These are phyloP conservation scores for Dactylellina leptospora DNA, from an alignment of 2,329 filamentous ascomycete species.

Conservation along the genomic window DNA sequence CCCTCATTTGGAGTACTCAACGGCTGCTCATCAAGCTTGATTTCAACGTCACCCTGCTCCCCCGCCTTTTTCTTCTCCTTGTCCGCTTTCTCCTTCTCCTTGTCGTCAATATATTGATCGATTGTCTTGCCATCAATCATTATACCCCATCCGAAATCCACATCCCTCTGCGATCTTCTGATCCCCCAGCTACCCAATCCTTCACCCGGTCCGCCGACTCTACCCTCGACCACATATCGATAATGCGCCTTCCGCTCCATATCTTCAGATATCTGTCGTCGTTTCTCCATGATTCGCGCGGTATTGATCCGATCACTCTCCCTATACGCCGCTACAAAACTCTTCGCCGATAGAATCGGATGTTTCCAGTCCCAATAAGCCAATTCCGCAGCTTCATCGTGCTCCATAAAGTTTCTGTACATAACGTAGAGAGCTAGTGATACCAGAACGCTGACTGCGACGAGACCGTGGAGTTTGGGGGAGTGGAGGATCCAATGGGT, in stretches of 20 bases:
- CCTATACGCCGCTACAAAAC: constrained; percentile 40
- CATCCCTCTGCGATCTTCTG: constrained; percentile 42
- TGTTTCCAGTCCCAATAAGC: constrained; percentile 51
- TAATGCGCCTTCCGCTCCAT: constrained; percentile 52
- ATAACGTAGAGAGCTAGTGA: constrained; percentile 45
- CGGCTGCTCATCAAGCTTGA: constrained; percentile 48
- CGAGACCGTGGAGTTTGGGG: constrained; percentile 77
- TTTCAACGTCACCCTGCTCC: constrained; percentile 24
- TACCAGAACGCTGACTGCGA: constrained; percentile 68
- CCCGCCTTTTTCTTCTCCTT: constrained; percentile 38
- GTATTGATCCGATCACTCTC: constrained; percentile 49
- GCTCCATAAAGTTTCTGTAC: constrained; percentile 52
- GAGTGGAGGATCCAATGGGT: constrained; percentile 86
- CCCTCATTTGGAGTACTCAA: constrained; percentile 12
- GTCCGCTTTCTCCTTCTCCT: constrained; percentile 36
- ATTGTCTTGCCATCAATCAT: constrained; percentile 52
- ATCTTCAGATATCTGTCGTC: constrained; percentile 49
- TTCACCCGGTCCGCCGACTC: constrained; percentile 31
- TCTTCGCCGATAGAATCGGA: constrained; percentile 32
- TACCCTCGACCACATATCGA: constrained; percentile 39
- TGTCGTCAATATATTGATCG: constrained; percentile 39
- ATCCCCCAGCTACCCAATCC: constrained; percentile 46
- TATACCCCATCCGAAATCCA: constrained; percentile 48
- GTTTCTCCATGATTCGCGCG: constrained; percentile 47
- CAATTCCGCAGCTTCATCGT: constrained; percentile 31